Evolutionary conservation across 2,329 filamentous ascomycete species (phyloP).

Genomic region (Aspergillus sp.): DNA sequence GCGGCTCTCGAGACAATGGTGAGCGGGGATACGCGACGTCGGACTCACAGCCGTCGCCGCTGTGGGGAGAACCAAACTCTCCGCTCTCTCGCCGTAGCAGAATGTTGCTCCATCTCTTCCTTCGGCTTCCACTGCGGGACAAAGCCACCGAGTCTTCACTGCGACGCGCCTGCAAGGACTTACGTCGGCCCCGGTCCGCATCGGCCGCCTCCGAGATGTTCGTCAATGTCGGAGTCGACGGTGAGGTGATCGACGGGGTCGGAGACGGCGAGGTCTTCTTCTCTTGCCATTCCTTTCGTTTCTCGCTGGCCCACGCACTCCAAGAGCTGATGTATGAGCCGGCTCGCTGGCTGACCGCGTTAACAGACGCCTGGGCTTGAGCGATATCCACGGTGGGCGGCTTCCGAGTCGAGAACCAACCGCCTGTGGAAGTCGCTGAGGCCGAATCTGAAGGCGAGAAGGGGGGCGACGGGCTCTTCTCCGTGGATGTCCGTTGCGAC

Average conservation of each 20-base stretch:
- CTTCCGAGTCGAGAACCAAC: conserved; percentile 32
- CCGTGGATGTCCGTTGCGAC: conserved; percentile 30
- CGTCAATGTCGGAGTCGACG: conserved; percentile 22
- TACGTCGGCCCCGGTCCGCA: conserved; percentile 29
- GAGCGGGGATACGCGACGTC: conserved; percentile 30
- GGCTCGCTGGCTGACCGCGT: conserved; percentile 55
- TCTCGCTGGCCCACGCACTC: conserved; percentile 59
- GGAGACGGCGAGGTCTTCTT: conserved; percentile 30
- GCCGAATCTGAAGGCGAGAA: conserved; percentile 25
- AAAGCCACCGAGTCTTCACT: conserved; percentile 29
- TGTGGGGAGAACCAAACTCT: conserved; percentile 22
- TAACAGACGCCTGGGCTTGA: conserved; percentile 55
- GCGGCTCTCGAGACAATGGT: conserved; percentile 30
- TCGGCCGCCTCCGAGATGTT: conserved; percentile 21
- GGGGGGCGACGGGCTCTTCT: conserved; percentile 26
- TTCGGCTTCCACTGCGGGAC: conserved; percentile 31
- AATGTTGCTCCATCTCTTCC: conserved; percentile 40
- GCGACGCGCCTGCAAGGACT: conserved; percentile 25
- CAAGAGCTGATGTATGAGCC: conserved; percentile 63
- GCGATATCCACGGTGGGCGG: conserved; percentile 48
- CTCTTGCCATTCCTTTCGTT: conserved; percentile 47
- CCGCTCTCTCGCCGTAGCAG: conserved; percentile 33
- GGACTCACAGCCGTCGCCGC: conserved; percentile 19
- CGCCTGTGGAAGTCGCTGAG: conserved; percentile 18
- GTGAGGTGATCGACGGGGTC: conserved; percentile 22